Evolutionary conservation across 176 grass and related monocot genomes (phyloP).

Genomic region (Elaeis guineensis): DNA sequence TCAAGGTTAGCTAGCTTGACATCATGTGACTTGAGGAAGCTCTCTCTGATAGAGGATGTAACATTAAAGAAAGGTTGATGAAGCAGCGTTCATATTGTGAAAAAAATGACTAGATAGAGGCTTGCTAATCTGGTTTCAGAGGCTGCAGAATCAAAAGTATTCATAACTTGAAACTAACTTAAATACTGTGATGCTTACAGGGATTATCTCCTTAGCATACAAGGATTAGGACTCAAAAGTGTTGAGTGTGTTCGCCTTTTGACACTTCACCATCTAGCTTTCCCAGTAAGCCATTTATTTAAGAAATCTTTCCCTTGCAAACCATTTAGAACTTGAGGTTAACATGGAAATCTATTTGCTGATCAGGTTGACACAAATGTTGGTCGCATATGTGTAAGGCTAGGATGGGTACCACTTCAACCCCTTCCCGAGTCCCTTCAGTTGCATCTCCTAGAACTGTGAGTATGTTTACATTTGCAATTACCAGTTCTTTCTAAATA

Average conservation of each 20-base stretch:
- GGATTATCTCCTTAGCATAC: conserved; percentile 90
- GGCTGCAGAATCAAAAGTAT: too few relatives aligned
- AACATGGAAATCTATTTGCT: conserved; percentile 6
- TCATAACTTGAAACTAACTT: neutral
- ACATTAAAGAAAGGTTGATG: too few relatives aligned
- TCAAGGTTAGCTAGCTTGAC: too few relatives aligned
- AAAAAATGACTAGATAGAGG: too few relatives aligned
- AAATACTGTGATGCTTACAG: conserved; percentile 31
- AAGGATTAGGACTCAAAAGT: conserved; percentile 92
- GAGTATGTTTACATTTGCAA: conserved; percentile 36
- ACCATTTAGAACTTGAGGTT: neutral
- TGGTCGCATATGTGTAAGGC: conserved; percentile 82
- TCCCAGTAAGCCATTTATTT: conserved; percentile 60
- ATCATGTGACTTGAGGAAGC: too few relatives aligned
- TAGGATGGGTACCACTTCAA: too few relatives aligned
- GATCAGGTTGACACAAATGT: conserved; percentile 95
- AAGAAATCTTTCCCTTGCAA: neutral
- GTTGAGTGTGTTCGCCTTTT: conserved; percentile 96
- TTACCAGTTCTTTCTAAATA: conserved; percentile 1
- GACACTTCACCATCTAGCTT: conserved; percentile 83
- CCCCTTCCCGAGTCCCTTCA: conserved; percentile 90
- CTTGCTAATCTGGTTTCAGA: too few relatives aligned
- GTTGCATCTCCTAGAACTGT: conserved; percentile 71
- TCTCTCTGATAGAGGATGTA: too few relatives aligned
- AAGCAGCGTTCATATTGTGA: too few relatives aligned